These are phyloP conservation scores for Mesembryanthemum crystallinum DNA, from an alignment of 148 eudicot species.

Conservation along the genomic window DNA sequence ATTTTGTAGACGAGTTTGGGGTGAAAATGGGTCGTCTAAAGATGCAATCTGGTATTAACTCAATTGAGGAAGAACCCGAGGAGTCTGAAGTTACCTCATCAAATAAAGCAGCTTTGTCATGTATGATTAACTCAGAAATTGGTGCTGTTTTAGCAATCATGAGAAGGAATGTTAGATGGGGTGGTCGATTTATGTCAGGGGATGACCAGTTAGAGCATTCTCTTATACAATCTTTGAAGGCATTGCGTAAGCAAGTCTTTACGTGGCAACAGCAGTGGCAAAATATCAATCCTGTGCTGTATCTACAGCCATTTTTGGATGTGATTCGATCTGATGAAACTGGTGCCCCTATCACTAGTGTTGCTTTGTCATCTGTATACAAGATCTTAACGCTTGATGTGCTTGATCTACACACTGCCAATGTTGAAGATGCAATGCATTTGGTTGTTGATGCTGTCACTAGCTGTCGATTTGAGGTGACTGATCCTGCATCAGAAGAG, in stretches of 20 bases:
- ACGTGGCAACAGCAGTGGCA: conserved; percentile 81
- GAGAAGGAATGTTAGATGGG: conserved; percentile 98
- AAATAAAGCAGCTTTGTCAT: conserved; percentile 65
- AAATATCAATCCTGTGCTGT: conserved; percentile 58
- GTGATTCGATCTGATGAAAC: conserved; percentile 91
- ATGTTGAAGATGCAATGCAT: conserved; percentile 81
- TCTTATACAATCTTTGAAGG: conserved; percentile 72
- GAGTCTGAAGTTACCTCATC: conserved; percentile 47
- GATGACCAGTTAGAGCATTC: conserved; percentile 87
- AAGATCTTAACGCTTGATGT: conserved; percentile 79
- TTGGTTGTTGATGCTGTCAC: conserved; percentile 88
- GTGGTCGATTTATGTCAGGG: conserved; percentile 72
- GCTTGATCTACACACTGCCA: conserved; percentile 53
- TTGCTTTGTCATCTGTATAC: conserved; percentile 88
- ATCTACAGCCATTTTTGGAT: conserved; percentile 88
- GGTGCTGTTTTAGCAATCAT: conserved; percentile 89
- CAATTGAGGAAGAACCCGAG: conserved; percentile 68
- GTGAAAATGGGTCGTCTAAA: conserved; percentile 68
- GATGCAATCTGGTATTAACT: conserved; percentile 63
- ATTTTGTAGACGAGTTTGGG: conserved; percentile 3
- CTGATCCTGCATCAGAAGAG: conserved; percentile 95
- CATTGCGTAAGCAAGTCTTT: conserved; percentile 71
- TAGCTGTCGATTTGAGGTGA: conserved; percentile 90
- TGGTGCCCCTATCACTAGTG: conserved; percentile 92
- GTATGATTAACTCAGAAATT: conserved; percentile 80